These are phyloP conservation scores for Eucalyptus rudis DNA, from an alignment of 345 rosid species.

Conservation along the genomic window DNA sequence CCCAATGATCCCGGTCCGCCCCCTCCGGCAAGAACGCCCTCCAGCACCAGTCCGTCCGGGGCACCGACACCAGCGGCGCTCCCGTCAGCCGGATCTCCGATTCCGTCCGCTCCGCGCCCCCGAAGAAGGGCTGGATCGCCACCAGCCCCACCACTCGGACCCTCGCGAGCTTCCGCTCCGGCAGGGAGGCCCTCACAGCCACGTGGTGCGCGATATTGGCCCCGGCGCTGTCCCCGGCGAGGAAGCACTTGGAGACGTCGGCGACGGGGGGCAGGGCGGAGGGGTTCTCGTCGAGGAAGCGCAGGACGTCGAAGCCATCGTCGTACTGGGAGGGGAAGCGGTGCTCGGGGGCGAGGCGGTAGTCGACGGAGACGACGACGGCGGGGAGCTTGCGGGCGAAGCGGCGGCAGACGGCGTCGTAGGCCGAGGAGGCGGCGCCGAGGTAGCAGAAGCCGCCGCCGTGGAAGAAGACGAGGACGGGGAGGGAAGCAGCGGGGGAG, in stretches of 20 bases:
- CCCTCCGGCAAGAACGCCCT: constrained; percentile 46
- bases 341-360: constrained; percentile 71
- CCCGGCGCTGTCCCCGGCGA: constrained; percentile 79
- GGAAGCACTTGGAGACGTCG: constrained; percentile 41
- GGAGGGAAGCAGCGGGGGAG: constrained; percentile 15
- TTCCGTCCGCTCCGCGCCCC: constrained; percentile 67
- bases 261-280: constrained; percentile 34
- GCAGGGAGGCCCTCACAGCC: constrained; percentile 22
- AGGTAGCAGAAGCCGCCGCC: constrained; percentile 81
- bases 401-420: constrained; percentile 56
- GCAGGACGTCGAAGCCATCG: constrained; percentile 60
- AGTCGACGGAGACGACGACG: constrained; percentile 55
- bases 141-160: constrained; percentile 34
- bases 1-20: constrained; percentile 36
- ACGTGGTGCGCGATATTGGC: constrained; percentile 75
- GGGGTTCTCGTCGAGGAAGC: constrained; percentile 26
- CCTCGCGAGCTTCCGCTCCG: background rate
- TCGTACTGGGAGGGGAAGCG: constrained; percentile 66
- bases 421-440: constrained; percentile 27
- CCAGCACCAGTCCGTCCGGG: constrained; percentile 48
- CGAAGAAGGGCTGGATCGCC: constrained; percentile 71
- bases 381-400: constrained; percentile 43
- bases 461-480: constrained; percentile 69
- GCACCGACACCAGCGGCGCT: constrained; percentile 20
- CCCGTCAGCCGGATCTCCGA: constrained; percentile 32